These are phyloP conservation scores for Monosporascus sp. DNA, from an alignment of 2,329 filamentous ascomycete species.

Conservation along the genomic window DNA sequence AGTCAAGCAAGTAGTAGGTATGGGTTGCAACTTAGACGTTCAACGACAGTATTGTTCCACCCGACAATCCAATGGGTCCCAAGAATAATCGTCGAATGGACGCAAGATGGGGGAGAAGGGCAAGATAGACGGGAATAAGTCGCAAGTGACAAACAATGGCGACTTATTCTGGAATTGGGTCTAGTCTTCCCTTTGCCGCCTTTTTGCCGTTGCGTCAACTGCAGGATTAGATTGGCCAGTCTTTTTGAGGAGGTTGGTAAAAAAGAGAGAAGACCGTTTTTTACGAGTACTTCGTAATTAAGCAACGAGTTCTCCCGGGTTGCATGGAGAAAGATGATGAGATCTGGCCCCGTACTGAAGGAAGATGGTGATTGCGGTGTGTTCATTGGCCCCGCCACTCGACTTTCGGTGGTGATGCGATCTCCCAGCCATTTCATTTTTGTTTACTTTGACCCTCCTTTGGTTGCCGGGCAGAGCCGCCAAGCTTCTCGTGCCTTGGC, in stretches of 20 bases:
- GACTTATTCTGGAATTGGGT: not conserved
- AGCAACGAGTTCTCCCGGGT: too few relatives aligned
- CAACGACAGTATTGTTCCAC: not conserved
- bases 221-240: not conserved
- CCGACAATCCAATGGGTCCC: not conserved
- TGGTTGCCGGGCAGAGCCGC: not conserved
- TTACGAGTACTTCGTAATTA: too few relatives aligned
- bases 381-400: not conserved
- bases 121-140: not conserved
- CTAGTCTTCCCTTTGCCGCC: not conserved
- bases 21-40: not conserved
- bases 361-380: not conserved
- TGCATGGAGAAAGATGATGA: not conserved
- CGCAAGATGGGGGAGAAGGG: not conserved
- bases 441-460: not conserved
- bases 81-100: not conserved
- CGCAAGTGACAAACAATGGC: not conserved
- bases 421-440: not conserved
- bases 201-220: not conserved
- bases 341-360: not conserved
- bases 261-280: too few relatives aligned
- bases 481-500: not conserved
- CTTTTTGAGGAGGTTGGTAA: not conserved
- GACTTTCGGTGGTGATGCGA: not conserved
- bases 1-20: not conserved